These are phyloP conservation scores for Lasiosphaeria hispida DNA, from an alignment of 495 filamentous ascomycete species.

Conservation along the genomic window DNA sequence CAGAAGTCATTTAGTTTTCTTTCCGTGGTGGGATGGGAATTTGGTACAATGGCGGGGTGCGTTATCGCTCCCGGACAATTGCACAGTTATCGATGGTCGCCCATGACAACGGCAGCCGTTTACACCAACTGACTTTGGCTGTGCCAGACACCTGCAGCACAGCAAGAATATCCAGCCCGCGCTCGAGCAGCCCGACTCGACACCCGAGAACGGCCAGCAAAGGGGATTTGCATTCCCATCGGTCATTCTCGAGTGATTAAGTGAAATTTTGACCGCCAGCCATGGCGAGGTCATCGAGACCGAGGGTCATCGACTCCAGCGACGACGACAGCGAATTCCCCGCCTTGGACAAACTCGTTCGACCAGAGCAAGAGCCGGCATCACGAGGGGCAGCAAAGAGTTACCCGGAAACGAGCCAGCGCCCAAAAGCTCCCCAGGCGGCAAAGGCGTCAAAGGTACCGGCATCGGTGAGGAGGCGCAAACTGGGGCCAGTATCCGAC, in stretches of 20 bases:
- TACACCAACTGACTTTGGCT: background rate
- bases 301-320: slow-evolving; percentile 1
- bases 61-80: too few relatives aligned
- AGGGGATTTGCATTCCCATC: too few relatives aligned
- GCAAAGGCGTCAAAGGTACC: slow-evolving; percentile 10
- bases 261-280: background rate
- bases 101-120: slow-evolving; percentile 3
- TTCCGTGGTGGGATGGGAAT: background rate
- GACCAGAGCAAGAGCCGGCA: background rate
- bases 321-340: slow-evolving; percentile 33
- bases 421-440: background rate
- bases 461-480: slow-evolving; percentile 21
- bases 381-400: background rate
- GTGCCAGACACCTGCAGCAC: background rate
- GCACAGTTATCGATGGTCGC: background rate
- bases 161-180: too few relatives aligned
- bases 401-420: background rate
- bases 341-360: slow-evolving; percentile 13
- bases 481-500: slow-evolving; percentile 20
- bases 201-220: too few relatives aligned
- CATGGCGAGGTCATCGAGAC: slow-evolving; percentile 16
- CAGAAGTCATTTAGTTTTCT: background rate
- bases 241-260: background rate
- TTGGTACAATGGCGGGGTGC: background rate
- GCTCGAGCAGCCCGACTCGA: too few relatives aligned